These are phyloP conservation scores for Trichoderma citrinoviride DNA, from an alignment of 2,329 filamentous ascomycete genomes.

Conservation along the genomic window DNA sequence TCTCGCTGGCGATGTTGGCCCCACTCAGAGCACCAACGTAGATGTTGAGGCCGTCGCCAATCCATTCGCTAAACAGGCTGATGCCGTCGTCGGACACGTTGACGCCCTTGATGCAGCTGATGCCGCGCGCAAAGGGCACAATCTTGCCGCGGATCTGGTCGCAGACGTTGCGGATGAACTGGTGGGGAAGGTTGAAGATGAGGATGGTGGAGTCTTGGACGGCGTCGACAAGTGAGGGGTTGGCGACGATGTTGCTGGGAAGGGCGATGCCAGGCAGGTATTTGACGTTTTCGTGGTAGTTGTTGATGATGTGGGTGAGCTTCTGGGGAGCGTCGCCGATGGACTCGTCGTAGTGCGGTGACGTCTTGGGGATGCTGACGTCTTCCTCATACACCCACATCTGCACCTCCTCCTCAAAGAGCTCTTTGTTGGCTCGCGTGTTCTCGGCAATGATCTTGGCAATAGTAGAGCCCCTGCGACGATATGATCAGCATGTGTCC, in stretches of 20 bases:
- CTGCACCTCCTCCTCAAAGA: conserved; percentile 87
- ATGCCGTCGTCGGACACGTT: conserved; percentile 85
- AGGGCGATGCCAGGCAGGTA: conserved; percentile 89
- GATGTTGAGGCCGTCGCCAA: conserved; percentile 85
- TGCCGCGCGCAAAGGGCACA: conserved; percentile 84
- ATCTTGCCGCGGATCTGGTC: conserved; percentile 83
- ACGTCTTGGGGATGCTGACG: conserved; percentile 68
- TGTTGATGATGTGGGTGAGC: conserved; percentile 88
- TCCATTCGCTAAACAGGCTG: conserved; percentile 90
- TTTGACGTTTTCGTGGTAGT: conserved; percentile 92
- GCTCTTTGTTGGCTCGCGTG: conserved; percentile 67
- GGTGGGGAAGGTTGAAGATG: conserved; percentile 94
- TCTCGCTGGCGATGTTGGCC: conserved; percentile 93
- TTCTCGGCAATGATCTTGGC: conserved; percentile 97
- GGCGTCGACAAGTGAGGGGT: conserved; percentile 74
- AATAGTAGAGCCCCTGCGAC: conserved; percentile 83
- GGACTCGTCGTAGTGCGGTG: conserved; percentile 66
- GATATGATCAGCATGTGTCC: neutral
- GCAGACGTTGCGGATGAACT: conserved; percentile 89
- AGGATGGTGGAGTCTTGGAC: conserved; percentile 84
- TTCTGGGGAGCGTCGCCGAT: conserved; percentile 71
- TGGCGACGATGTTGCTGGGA: conserved; percentile 79
- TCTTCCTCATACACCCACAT: conserved; percentile 99
- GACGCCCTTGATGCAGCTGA: conserved; percentile 98
- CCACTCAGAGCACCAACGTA: conserved; percentile 95